Conservation (phyloP, 2,329 filamentous ascomycete genomes). For the Neodidymelliopsis sp. region DNA sequence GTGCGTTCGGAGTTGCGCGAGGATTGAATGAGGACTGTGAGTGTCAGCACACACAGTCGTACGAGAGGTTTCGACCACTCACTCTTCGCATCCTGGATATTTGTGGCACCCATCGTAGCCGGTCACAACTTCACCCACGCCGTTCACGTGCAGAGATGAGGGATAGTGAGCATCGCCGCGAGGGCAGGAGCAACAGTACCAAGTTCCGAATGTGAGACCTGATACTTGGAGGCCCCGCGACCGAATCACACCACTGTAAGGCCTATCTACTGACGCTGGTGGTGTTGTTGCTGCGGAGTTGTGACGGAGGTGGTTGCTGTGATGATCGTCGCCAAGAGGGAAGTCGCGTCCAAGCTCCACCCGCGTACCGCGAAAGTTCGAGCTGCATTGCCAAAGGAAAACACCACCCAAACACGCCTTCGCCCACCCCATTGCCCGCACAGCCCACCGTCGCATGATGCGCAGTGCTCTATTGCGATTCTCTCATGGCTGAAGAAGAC, state of each 20-base stretch:
- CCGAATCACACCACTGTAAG: background rate
- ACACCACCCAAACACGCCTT: conserved; percentile 30
- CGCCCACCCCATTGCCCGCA: conserved; percentile 10
- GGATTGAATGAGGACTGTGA: conserved; percentile 41
- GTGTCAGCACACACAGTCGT: conserved; percentile 17
- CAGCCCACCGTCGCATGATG: conserved; percentile 37
- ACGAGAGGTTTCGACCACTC: conserved; percentile 7
- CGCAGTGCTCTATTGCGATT: conserved; percentile 30
- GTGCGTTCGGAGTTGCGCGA: conserved; percentile 52
- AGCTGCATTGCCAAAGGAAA: conserved; percentile 29
- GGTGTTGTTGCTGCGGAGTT: conserved; percentile 26
- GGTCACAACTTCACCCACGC: conserved; percentile 16
- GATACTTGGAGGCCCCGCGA: conserved; percentile 2
- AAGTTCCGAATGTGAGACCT: conserved; percentile 2
- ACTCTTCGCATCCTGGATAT: conserved; percentile 48
- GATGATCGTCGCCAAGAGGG: conserved; percentile 17
- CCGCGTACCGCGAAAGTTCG: conserved; percentile 37
- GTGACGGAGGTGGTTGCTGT: conserved; percentile 23
- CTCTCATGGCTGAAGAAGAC: conserved; percentile 74
- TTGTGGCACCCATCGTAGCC: conserved; percentile 40
- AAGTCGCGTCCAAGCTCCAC: conserved; percentile 35
- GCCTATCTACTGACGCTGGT: background rate
- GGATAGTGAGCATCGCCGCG: conserved; percentile 19
- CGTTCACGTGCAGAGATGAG: conserved; percentile 11
- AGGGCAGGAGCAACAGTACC: background rate